Conservation (phyloP, 2,329 filamentous ascomycete genomes). For the Orbilia javanica region DNA sequence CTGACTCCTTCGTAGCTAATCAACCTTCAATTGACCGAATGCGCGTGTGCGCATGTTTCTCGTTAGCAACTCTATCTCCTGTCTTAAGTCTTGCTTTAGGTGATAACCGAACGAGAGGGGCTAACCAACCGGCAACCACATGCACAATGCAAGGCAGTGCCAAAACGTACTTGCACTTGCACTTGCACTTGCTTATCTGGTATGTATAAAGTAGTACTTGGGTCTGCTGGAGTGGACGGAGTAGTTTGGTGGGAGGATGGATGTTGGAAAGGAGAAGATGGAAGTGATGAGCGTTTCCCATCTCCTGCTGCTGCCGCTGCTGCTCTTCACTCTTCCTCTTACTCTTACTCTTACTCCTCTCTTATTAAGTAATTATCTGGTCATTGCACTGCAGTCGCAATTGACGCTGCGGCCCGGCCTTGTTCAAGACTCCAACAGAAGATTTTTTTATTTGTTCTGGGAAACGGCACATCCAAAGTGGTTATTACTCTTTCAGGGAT, state of each 20-base stretch:
- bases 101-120: conserved; percentile 2
- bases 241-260: background rate
- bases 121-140: background rate
- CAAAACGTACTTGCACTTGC: background rate
- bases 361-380: background rate
- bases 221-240: too few species aligned
- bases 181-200: background rate
- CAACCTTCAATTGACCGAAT: conserved; percentile 16
- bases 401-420: conserved; percentile 8
- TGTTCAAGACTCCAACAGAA: conserved; percentile 7
- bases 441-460: conserved; percentile 12
- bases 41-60: background rate
- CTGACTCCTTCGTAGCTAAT: background rate
- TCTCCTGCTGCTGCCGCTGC: background rate
- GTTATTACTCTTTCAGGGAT: conserved; percentile 31
- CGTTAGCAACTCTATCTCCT: background rate
- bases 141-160: background rate
- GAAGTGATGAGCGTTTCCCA: conserved; percentile 3
- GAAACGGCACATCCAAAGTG: conserved; percentile 25
- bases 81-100: background rate
- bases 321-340: too few species aligned
- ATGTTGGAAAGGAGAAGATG: conserved; percentile 21
- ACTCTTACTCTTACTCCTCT: too few species aligned
- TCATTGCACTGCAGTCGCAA: conserved; percentile 9
- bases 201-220: background rate